A percentile compares a stretch with the other conserved stretches of the same genome.
phyloP scores from a whole-genome alignment of 352 stramenopile genomes.

The Phytopythium vexans region DNA sequence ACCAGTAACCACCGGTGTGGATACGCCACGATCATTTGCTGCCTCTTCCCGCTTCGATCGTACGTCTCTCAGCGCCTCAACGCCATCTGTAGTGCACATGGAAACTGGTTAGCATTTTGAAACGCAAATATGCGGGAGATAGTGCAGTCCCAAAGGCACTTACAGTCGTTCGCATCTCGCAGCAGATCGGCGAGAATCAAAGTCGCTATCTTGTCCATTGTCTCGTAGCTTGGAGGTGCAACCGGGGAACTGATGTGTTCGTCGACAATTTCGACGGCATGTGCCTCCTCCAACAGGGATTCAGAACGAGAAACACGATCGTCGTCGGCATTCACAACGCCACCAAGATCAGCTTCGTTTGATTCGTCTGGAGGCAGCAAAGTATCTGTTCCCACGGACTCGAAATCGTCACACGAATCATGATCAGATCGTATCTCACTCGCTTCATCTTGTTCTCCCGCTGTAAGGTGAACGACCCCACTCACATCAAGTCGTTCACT shows the following conservation, averaged over 20 bases:
- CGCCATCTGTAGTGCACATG: constrained; percentile 1
- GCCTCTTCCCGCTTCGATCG: constrained; percentile 5
- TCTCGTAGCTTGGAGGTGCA: not conserved
- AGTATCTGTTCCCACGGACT: too few relatives aligned
- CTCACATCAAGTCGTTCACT: too few relatives aligned
- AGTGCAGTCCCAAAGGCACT: too few relatives aligned
- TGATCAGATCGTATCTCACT: not conserved
- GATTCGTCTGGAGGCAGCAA: too few relatives aligned
- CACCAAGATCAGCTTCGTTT: not conserved
- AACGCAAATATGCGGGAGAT: not conserved
- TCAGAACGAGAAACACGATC: not conserved
- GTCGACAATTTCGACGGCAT: too few relatives aligned
- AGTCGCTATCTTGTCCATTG: constrained; percentile 1
- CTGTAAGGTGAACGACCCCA: too few relatives aligned
- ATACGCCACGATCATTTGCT: not conserved
- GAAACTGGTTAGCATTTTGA: not conserved
- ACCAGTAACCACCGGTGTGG: too few relatives aligned
- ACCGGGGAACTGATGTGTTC: not conserved
- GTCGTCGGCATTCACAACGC: not conserved
- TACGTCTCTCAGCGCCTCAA: not conserved
- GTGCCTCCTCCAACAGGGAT: too few relatives aligned
- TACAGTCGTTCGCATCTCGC: not conserved
- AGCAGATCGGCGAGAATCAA: constrained; percentile 21
- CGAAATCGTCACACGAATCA: not conserved
- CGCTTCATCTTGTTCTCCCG: too few relatives aligned